These are phyloP conservation scores for Peronospora belbahrii DNA, from an alignment of 352 stramenopile genomes.

Conservation along the genomic window DNA sequence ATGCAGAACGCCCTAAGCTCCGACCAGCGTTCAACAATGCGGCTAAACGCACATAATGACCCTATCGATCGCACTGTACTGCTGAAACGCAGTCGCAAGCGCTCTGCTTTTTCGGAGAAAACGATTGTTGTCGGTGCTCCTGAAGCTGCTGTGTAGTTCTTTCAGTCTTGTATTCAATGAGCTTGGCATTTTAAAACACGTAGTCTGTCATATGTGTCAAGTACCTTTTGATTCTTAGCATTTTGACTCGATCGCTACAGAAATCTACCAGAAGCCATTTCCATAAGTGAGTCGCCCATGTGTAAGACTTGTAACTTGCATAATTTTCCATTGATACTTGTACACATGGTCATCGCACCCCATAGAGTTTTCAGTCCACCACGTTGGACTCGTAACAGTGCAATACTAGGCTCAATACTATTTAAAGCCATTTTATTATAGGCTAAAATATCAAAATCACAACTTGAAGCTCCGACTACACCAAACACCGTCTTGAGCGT, in stretches of 20 bases:
- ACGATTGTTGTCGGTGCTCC: slow-evolving; percentile 83
- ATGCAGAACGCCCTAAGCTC: slow-evolving; percentile 30
- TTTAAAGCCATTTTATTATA: slow-evolving; percentile 25
- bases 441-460: slow-evolving; percentile 61
- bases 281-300: slow-evolving; percentile 51
- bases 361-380: slow-evolving; percentile 52
- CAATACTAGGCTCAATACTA: slow-evolving; percentile 38
- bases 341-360: slow-evolving; percentile 70
- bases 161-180: slow-evolving; percentile 3
- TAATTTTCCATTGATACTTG: slow-evolving; percentile 50
- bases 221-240: slow-evolving; percentile 1
- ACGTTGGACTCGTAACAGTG: slow-evolving; percentile 50
- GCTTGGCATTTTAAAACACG: slow-evolving; percentile 5
- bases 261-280: slow-evolving; percentile 58
- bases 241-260: slow-evolving; percentile 20
- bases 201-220: slow-evolving; percentile 3
- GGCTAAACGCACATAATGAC: slow-evolving; percentile 50
- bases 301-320: slow-evolving; percentile 61
- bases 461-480: slow-evolving; percentile 45
- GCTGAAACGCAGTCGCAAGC: slow-evolving; percentile 74
- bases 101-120: slow-evolving; percentile 62
- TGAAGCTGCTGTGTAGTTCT: slow-evolving; percentile 64
- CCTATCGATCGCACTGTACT: slow-evolving; percentile 65
- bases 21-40: slow-evolving; percentile 46
- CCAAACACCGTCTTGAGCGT: slow-evolving; percentile 62